phyloP scores from a whole-genome alignment of 2,329 filamentous ascomycete species.

The Botryosphaeria dothidea region DNA sequence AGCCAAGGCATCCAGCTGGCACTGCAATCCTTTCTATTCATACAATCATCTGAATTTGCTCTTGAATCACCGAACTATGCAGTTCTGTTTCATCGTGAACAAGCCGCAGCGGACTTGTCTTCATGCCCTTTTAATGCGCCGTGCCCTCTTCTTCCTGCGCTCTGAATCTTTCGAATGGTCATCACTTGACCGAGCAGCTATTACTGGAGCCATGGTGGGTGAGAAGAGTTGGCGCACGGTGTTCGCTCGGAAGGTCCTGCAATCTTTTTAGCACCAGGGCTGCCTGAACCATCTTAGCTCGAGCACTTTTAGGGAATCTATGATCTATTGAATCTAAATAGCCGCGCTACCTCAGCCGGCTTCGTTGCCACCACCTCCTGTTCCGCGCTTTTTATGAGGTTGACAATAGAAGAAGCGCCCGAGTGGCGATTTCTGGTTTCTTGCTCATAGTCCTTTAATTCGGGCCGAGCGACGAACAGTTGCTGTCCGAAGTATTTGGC shows the following conservation, averaged over 20 bases:
- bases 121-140: too few relatives aligned
- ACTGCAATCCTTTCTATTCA: too few relatives aligned
- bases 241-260: background rate
- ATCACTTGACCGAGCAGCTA: too few relatives aligned
- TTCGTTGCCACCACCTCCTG: background rate
- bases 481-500: background rate
- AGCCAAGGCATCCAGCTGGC: too few relatives aligned
- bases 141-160: too few relatives aligned
- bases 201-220: too few relatives aligned
- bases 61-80: too few relatives aligned
- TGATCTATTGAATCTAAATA: background rate
- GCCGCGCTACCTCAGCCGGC: background rate
- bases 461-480: background rate
- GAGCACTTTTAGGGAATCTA: background rate
- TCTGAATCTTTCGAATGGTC: too few relatives aligned
- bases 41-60: too few relatives aligned
- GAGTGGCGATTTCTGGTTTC: background rate
- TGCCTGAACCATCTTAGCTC: background rate
- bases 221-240: background rate
- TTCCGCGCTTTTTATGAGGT: background rate
- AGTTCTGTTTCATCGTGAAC: too few relatives aligned
- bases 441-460: background rate
- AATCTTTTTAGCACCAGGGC: background rate
- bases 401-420: background rate
- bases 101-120: too few relatives aligned